phyloP scores from a whole-genome alignment of 139 green algal genomes.

The Chlorella sp. region DNA sequence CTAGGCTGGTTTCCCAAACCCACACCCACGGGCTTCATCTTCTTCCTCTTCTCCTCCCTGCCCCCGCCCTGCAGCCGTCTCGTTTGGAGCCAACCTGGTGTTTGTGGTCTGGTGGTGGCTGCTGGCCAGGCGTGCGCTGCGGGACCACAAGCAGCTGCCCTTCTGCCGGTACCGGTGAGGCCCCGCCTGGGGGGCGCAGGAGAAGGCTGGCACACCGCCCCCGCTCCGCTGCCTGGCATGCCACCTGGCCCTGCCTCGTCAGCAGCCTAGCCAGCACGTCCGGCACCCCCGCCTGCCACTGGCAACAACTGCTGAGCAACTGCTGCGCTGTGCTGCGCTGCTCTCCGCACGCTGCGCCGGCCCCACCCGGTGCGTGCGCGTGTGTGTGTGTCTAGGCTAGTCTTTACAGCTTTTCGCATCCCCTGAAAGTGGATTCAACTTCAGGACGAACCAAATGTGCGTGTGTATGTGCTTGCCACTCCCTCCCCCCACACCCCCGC shows the following conservation, averaged over 20 bases:
- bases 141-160: conserved; percentile 4
- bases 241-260: neutral
- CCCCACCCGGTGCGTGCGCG: too few relatives aligned
- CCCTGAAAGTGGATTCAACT: too few relatives aligned
- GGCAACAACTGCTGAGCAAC: neutral
- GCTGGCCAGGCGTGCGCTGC: neutral
- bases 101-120: neutral
- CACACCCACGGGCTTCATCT: too few relatives aligned
- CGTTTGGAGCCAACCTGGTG: neutral
- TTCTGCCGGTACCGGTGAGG: conserved; percentile 6
- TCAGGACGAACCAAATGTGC: too few relatives aligned
- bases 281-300: neutral
- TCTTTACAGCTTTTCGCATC: too few relatives aligned
- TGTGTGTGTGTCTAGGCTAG: too few relatives aligned
- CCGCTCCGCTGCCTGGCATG: neutral
- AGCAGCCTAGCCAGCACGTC: neutral
- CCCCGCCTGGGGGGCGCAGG: too few relatives aligned
- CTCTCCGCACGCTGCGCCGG: neutral
- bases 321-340: neutral
- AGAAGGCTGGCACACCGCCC: neutral
- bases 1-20: too few relatives aligned
- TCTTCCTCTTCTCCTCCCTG: too few relatives aligned
- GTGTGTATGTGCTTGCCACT: neutral
- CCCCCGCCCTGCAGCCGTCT: neutral
- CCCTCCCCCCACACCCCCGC: neutral